Evolutionary conservation across 108 stramenopile species (phyloP), one percentile per base, ranked within the genome.

Genomic region (Mayamaea pseudoterrestris): DNA sequence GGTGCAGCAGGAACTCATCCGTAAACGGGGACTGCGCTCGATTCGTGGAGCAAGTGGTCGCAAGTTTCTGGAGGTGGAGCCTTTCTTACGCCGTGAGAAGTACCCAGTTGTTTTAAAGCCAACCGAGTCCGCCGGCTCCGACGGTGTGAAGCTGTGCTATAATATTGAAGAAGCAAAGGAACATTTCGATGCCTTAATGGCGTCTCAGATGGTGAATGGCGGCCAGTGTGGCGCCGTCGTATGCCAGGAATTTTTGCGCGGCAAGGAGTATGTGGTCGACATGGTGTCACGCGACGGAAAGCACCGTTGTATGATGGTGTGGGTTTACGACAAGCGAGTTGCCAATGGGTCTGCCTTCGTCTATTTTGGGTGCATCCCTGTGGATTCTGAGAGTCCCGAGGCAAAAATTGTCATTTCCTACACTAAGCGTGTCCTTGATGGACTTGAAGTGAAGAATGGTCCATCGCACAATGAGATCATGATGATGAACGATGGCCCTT

Each of bases 101-200:
- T 90, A 76, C 46, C 84, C 90, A 37, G 78, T 90, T 35, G 91
- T 98, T 2, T 55, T 98, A 18, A 98, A 98, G 61, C 96, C 96
- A 6, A 70, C 73, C 7, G 90, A 88, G 50, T 76, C 69, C 23
- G 94, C 96, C 12, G 96, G 96, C 6, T 81, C 80, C 13, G 96
- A 98, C 54, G 93, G 88, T 30, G 96, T 95, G 12, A 92, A 85
- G 56, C 76, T 95, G 14, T 94, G 93, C 47, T 75, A 80, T 44
- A 63, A 74, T 47, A 63, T 80, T 47, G 89, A 84, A 4, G 93
- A 98, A 44, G 92, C 91, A 11, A 79, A 78, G 47, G 76, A 74
- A 21, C 93, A 95, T 47, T 94, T 90, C 57, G 61, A 78, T 27
- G 60, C 65, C n/a, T 74, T 98, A 24, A 78, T 93, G 63, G 68